These are phyloP conservation scores for Gloeopeniophorella convolvens DNA, from an alignment of 768 basidiomycete genomes.

Conservation along the genomic window DNA sequence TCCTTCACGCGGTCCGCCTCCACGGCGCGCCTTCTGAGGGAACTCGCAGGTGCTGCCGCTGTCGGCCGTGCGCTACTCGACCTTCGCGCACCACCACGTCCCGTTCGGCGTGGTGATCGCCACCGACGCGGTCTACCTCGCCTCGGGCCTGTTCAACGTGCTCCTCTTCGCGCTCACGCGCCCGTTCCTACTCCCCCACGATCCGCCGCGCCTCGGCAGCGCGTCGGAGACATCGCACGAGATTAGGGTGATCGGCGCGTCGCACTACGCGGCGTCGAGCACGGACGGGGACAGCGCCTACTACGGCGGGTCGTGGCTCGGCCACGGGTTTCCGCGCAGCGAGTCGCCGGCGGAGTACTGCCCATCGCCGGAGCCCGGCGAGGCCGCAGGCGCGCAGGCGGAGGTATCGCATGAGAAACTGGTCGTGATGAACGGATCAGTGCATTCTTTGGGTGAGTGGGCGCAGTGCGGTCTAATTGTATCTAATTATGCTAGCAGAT, in stretches of 20 bases:
- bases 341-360: no score
- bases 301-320: no score
- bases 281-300: background rate
- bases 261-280: no score
- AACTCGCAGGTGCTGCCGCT: constrained; percentile 33
- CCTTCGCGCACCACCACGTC: constrained; percentile 27
- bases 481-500: background rate
- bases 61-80: constrained; percentile 34
- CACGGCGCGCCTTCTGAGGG: no score
- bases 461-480: background rate
- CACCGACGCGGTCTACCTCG: constrained; percentile 35
- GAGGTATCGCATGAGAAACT: no score
- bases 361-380: no score
- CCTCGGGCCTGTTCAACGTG: constrained; percentile 40
- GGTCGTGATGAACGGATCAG: background rate
- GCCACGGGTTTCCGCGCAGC: no score
- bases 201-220: background rate
- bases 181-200: constrained; percentile 31
- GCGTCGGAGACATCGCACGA: no score
- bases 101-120: constrained; percentile 34
- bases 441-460: background rate
- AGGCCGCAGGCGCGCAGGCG: no score
- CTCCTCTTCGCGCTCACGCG: constrained; percentile 34
- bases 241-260: background rate
- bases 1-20: background rate